Evolutionary conservation across 306 rosid genomes (phyloP), one percentile per base, ranked within the genome.

Genomic region (Cicer pinnatifidum): DNA sequence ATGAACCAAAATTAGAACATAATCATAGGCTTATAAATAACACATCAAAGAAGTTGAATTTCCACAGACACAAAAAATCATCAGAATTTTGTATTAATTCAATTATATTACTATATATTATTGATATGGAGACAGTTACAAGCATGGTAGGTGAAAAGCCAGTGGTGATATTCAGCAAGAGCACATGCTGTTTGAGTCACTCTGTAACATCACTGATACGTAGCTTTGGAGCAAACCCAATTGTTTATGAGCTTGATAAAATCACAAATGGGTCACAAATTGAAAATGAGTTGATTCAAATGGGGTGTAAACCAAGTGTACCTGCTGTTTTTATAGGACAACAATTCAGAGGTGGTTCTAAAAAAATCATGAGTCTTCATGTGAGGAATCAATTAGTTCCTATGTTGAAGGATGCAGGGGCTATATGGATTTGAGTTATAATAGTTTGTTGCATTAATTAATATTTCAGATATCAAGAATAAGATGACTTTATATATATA

Each of bases 91-190:
- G 5, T 38, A 11, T n/a, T 1, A 48, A 12, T 48, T 12, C 1
- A 1, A 11, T 11, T 4, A 3, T 6, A 48, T 48, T 48, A 11
- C 63, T 48, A 3, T 12, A 59, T 12, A 3, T 3, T 12, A 12
- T 57, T 6, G 1, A 13, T 37, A 81, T 89, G 92, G 87, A 81
- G 2, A 71, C 19, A 13, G 63, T 90, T 41, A 72, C 82, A 35
- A 78, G 85, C 59, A 50, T 87, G 88, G 95, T 87, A 12, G 92
- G 75, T 38, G 85, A 84, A 13, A 91, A 82, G 81, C 86, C 91
- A 1, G 85, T 91, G 80, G 97, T 89, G 85, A 87, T 91, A 80
- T 91, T 91, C 87, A 91, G 95, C 93, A 90, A 88, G 88, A 85
- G 74, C 62, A 74, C 73, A 3, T 88, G 94, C 20, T 83, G 83